A percentile compares a stretch with the other conserved stretches of the same genome.
Evolutionary conservation across 176 grass and related monocot genomes (phyloP).

Genomic region (Rhynchospora breviuscula): DNA sequence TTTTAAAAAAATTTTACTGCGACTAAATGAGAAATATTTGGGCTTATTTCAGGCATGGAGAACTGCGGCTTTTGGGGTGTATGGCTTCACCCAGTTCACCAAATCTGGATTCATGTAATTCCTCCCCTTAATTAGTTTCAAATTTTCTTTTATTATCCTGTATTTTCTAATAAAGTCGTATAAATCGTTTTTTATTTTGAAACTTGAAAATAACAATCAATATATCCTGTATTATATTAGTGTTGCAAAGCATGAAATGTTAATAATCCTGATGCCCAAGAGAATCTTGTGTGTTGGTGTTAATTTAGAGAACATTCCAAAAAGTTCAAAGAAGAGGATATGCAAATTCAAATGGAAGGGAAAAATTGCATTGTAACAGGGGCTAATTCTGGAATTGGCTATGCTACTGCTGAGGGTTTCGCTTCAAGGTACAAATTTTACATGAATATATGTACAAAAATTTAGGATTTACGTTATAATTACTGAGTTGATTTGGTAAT

Average conservation of each 20-base stretch:
- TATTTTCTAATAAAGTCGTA: not conserved
- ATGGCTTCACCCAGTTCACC: conserved; percentile 90
- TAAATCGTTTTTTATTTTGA: not conserved
- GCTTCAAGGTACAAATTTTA: conserved; percentile 57
- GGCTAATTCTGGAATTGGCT: conserved; percentile 92
- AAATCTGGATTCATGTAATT: conserved; percentile 80
- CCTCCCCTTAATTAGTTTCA: not conserved
- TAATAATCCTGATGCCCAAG: not conserved
- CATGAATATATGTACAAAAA: no score
- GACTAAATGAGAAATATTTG: not conserved
- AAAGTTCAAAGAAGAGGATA: conserved; percentile 85
- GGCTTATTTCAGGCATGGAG: conserved; percentile 60
- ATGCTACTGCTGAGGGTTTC: conserved; percentile 68
- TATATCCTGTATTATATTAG: no score
- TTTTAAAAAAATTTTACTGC: not conserved
- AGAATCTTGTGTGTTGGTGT: not conserved
- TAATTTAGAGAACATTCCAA: conserved; percentile 66
- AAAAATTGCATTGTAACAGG: conserved; percentile 85
- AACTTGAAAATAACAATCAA: not conserved
- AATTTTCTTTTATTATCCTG: not conserved
- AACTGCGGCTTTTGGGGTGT: conserved; percentile 70
- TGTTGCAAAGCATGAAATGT: not conserved
- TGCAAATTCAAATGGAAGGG: conserved; percentile 67
- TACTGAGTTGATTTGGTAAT: no score
- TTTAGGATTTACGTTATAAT: not conserved